These are phyloP conservation scores for Geoglossum cookeanum DNA, from an alignment of 2,329 filamentous ascomycete species.

Conservation along the genomic window DNA sequence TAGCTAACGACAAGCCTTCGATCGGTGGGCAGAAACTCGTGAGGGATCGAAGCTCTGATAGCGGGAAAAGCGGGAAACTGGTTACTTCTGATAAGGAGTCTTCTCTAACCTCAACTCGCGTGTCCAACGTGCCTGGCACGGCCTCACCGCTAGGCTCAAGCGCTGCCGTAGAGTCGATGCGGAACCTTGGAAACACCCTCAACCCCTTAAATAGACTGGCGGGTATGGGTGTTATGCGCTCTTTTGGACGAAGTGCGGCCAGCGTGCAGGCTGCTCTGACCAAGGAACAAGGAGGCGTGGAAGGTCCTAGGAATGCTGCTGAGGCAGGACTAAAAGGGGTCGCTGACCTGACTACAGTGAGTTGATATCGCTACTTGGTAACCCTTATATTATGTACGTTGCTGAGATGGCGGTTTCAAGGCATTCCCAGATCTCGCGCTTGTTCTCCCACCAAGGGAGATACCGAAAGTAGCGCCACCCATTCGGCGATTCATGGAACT, in stretches of 20 bases:
- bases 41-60: slow-evolving; percentile 63
- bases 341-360: slow-evolving; percentile 34
- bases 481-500: slow-evolving; percentile 56
- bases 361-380: slow-evolving; percentile 11
- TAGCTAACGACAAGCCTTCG: slow-evolving; percentile 43
- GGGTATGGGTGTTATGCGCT: slow-evolving; percentile 53
- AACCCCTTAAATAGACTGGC: slow-evolving; percentile 69
- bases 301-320: not conserved
- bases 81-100: slow-evolving; percentile 28
- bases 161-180: slow-evolving; percentile 62
- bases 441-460: slow-evolving; percentile 25
- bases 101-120: not conserved
- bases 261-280: slow-evolving; percentile 23
- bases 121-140: slow-evolving; percentile 8
- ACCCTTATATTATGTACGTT: not conserved
- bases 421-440: slow-evolving; percentile 40
- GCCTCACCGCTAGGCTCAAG: slow-evolving; percentile 20
- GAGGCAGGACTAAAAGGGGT: not conserved
- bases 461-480: slow-evolving; percentile 41
- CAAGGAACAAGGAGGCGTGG: not conserved
- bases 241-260: slow-evolving; percentile 44
- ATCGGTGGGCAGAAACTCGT: slow-evolving; percentile 44
- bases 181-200: slow-evolving; percentile 58
- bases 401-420: slow-evolving; percentile 17
- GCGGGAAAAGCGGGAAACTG: slow-evolving; percentile 42